Evolutionary conservation across 441 rosid genomes (phyloP), one percentile per base, ranked within the genome.

Genomic region (California macrophylla): DNA sequence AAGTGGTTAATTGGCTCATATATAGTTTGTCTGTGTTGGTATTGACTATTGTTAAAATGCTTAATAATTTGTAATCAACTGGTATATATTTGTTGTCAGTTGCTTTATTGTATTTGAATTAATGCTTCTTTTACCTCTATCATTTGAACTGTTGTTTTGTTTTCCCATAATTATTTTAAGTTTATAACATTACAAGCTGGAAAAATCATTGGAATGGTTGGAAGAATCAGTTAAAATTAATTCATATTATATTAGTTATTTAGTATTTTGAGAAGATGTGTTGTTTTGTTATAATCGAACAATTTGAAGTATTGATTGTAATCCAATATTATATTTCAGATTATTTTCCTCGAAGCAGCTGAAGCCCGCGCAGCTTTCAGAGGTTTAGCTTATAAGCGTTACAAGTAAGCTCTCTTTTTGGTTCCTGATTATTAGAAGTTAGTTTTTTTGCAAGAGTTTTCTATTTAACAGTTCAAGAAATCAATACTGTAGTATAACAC

Each of bases 291-390:
- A 45, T 13, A 3, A 45, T 45, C 16, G 16, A 45, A 45, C 16
- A 12, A 45, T 13, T 45, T 15, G 13, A 45, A 45, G 52, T 45
- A 45, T 45, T 12, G 16, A 45, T 45, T 4, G n/a, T 15, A 45
- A 12, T 4, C 16, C 52, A n/a, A 68, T 66, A 26, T 74, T 67
- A 47, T 36, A 21, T 76, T 77, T 68, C 82, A 93, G 98, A 92
- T 88, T 82, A 82, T 88, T 78, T 93, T 88, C 76, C 92, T 93
- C 38, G 96, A 91, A 81, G 85, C 95, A 30, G 78, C 91, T 65
- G 95, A 84, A 75, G 98, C 98, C 69, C 87, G 90, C 66, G 83
- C 92, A 77, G 97, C 98, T 78, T 84, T 84, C 73, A 88, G 76
- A 75, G 92, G 90, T 74, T 82, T 93, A 79, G 87, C 93, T 32